Conservation (phyloP, 805 yeast species). For the Saccharomyces paradoxus region DNA sequence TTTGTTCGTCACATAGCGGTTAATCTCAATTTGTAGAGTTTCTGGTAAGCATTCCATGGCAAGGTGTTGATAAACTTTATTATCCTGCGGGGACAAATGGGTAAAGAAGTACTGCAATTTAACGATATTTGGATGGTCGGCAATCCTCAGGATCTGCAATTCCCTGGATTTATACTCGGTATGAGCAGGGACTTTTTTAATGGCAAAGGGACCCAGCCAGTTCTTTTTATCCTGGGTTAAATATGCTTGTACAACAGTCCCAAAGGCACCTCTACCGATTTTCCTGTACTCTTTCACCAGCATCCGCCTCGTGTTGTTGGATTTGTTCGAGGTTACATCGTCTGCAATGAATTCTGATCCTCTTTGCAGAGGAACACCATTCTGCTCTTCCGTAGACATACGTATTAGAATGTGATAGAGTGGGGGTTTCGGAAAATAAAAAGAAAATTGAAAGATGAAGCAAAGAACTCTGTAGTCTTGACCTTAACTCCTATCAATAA, state of each 20-base stretch:
- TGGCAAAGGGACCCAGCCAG: constrained; percentile 78
- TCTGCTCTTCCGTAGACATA: background rate
- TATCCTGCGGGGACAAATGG: constrained; percentile 53
- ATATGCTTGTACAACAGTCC: constrained; percentile 73
- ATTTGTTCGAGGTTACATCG: constrained; percentile 55
- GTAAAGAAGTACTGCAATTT: constrained; percentile 63
- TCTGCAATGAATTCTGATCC: constrained; percentile 41
- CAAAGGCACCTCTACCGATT: constrained; percentile 83
- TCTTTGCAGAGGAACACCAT: background rate
- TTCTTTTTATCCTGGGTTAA: constrained; percentile 34
- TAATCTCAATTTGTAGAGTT: constrained; percentile 67
- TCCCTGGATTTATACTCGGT: constrained; percentile 81
- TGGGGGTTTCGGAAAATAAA: background rate
- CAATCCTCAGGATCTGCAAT: constrained; percentile 63
- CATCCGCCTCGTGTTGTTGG: constrained; percentile 51
- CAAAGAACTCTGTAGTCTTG: background rate
- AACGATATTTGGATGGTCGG: constrained; percentile 75
- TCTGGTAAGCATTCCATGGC: constrained; percentile 87
- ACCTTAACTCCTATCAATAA: background rate
- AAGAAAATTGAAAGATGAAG: background rate
- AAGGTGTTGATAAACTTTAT: constrained; percentile 64
- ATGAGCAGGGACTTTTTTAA: constrained; percentile 78
- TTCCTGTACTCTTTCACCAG: constrained; percentile 60
- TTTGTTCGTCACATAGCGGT: constrained; percentile 53
- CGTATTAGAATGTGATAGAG: background rate